phyloP scores from a whole-genome alignment of 2,329 filamentous ascomycete genomes.

The Orbilia blumenaviensis region DNA sequence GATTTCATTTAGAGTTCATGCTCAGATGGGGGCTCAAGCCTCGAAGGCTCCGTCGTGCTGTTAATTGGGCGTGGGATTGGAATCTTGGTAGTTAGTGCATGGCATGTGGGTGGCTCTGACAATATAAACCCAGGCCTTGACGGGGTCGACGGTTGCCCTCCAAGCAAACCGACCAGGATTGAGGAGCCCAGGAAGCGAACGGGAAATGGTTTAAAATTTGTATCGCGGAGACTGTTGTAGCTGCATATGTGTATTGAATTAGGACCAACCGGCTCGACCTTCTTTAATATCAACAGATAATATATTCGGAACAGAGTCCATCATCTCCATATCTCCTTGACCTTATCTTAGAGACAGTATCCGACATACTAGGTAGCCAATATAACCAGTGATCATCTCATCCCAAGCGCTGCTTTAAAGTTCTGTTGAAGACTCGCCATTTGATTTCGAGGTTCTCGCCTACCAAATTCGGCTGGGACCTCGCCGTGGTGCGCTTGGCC shows the following conservation, averaged over 20 bases:
- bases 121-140: not conserved
- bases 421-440: not conserved
- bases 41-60: too few relatives aligned
- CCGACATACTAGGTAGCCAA: constrained; percentile 40
- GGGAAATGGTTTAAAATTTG: not conserved
- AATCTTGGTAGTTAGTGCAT: too few relatives aligned
- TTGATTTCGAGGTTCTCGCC: constrained; percentile 15
- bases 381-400: constrained; percentile 24
- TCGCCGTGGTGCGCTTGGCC: constrained; percentile 7
- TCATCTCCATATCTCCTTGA: constrained; percentile 2
- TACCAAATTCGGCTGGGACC: constrained; percentile 33
- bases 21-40: not conserved
- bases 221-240: not conserved
- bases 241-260: not conserved
- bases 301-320: too few relatives aligned
- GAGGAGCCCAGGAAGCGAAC: not conserved
- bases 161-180: too few relatives aligned
- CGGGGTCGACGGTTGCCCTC: too few relatives aligned
- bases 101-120: constrained; percentile 1
- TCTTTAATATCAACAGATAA: not conserved
- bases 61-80: too few relatives aligned
- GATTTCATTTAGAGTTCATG: not conserved
- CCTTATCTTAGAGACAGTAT: not conserved
- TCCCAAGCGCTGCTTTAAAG: constrained; percentile 13
- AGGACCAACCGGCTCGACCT: constrained; percentile 17